Evolutionary conservation across 2,329 filamentous ascomycete species (phyloP).

Genomic region (Xylariaceae sp.): DNA sequence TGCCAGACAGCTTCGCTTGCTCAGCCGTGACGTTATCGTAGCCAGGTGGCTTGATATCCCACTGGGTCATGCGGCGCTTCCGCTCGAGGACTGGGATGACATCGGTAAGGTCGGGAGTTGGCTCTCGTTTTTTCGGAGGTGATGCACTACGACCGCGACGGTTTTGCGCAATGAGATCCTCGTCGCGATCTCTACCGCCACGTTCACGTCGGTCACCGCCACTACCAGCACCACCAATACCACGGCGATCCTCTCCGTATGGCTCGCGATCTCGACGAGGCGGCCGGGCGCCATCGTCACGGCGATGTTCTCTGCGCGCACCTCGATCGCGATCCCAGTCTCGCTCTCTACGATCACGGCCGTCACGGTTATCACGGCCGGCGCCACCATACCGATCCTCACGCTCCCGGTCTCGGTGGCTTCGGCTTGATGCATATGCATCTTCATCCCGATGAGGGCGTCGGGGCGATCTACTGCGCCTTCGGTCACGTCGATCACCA

Average conservation of each 20-base stretch:
- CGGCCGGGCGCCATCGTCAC: conserved; percentile 56
- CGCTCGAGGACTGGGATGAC: conserved; percentile 77
- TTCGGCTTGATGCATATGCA: conserved; percentile 84
- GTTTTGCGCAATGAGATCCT: conserved; percentile 47
- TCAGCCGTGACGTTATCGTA: conserved; percentile 98
- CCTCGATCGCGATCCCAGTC: conserved; percentile 63
- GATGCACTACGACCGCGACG: conserved; percentile 70
- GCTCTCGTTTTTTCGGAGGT: conserved; percentile 85
- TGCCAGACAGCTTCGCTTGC: conserved; percentile 96
- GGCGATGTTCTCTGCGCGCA: conserved; percentile 41
- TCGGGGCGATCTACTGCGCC: conserved; percentile 82
- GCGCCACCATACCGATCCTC: conserved; percentile 79
- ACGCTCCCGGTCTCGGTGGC: conserved; percentile 86
- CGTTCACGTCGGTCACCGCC: conserved; percentile 39
- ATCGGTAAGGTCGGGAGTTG: conserved; percentile 90
- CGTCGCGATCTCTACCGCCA: conserved; percentile 44
- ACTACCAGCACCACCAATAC: conserved; percentile 23
- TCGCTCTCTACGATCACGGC: conserved; percentile 40
- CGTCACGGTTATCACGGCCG: conserved; percentile 33
- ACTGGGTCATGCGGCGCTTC: conserved; percentile 91
- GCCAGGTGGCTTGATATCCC: conserved; percentile 97
- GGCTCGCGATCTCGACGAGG: conserved; percentile 36
- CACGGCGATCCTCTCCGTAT: conserved; percentile 14
- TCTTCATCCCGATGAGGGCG: conserved; percentile 60
- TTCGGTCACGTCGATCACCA: conserved; percentile 40